These are phyloP conservation scores for Plantago elongata DNA, from an alignment of 257 asterid species.

Conservation along the genomic window DNA sequence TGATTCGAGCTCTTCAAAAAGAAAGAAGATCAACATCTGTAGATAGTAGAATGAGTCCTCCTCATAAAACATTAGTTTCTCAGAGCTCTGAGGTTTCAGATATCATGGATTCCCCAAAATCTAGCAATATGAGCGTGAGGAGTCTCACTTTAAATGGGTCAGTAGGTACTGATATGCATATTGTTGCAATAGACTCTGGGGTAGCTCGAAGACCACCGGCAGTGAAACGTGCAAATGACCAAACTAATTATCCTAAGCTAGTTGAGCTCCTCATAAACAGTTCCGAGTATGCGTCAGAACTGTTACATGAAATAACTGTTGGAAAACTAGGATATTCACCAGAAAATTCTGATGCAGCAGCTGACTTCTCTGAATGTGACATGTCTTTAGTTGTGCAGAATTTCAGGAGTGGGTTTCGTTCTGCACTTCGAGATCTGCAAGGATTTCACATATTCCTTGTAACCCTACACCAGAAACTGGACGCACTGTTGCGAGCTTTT, in stretches of 20 bases:
- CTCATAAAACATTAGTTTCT: slow-evolving; percentile 54
- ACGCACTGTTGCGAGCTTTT: slow-evolving; percentile 59
- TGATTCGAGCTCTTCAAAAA: slow-evolving; percentile 84
- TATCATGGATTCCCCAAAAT: slow-evolving; percentile 64
- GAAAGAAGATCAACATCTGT: slow-evolving; percentile 86
- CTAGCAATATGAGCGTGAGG: slow-evolving; percentile 51
- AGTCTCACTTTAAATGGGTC: slow-evolving; percentile 49
- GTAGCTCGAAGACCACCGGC: slow-evolving; percentile 99
- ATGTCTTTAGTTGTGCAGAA: slow-evolving; percentile 51
- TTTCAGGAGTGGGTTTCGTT: slow-evolving; percentile 83
- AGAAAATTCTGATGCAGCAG: slow-evolving; percentile 33
- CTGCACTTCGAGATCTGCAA: slow-evolving; percentile 85
- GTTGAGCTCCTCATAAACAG: slow-evolving; percentile 93
- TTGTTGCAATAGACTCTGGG: slow-evolving; percentile 93
- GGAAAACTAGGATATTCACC: slow-evolving; percentile 68
- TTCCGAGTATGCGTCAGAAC: slow-evolving; percentile 64
- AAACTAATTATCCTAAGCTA: slow-evolving; percentile 81
- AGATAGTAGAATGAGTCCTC: slow-evolving; percentile 53
- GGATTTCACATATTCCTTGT: slow-evolving; percentile 93
- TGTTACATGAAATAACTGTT: slow-evolving; percentile 71
- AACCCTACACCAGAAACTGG: slow-evolving; percentile 92
- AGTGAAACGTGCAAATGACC: slow-evolving; percentile 87
- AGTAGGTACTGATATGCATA: slow-evolving; percentile 39
- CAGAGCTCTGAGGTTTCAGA: slow-evolving; percentile 80
- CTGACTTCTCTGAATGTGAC: slow-evolving; percentile 36